Evolutionary conservation across 2,329 filamentous ascomycete genomes (phyloP).

Genomic region (Exophiala dermatitidis): DNA sequence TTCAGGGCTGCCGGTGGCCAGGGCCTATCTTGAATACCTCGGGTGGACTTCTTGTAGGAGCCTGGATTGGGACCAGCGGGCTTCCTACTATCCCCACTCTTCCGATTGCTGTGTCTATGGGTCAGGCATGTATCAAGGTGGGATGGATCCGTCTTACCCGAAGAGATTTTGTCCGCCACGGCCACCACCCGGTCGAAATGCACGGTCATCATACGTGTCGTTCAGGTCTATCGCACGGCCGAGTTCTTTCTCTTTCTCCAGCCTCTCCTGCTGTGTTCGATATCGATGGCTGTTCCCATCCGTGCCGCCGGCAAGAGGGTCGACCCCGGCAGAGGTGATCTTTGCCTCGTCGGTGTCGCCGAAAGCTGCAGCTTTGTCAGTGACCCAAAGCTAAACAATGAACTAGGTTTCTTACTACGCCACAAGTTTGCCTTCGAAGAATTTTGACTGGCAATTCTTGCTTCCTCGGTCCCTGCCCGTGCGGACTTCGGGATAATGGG

Average conservation of each 20-base stretch:
- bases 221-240: conserved; percentile 6
- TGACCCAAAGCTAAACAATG: background rate
- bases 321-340: background rate
- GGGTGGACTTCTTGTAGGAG: background rate
- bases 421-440: conserved; percentile 29
- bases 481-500: conserved; percentile 32
- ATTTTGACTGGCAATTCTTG: conserved; percentile 28
- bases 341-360: conserved; percentile 2
- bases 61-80: no score
- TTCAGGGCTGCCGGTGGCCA: conserved; percentile 14
- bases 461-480: conserved; percentile 29
- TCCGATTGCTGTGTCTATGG: background rate
- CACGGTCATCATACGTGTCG: conserved; percentile 9
- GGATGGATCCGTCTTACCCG: background rate
- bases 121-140: background rate
- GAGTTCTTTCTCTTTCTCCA: background rate
- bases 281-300: conserved; percentile 21
- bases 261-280: background rate
- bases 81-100: background rate
- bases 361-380: conserved; percentile 8
- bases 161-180: background rate
- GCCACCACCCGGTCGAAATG: background rate
- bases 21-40: conserved; percentile 2
- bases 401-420: conserved; percentile 30
- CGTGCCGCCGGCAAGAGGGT: background rate